Base-by-base conservation (phyloP, 345 rosid genomes). In the Salix caprea region DNA sequence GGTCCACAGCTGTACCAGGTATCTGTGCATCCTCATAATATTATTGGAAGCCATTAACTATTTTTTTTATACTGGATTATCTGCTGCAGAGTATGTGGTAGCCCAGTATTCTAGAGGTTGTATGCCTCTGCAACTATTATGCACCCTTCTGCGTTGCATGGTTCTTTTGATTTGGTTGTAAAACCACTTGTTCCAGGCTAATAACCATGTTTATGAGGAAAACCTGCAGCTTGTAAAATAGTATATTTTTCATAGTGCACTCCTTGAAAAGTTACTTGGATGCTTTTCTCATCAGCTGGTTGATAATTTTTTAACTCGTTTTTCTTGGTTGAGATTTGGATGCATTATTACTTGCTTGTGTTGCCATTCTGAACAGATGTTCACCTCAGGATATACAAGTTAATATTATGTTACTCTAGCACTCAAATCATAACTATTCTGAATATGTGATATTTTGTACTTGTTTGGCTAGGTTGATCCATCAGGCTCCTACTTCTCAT, bases 1-100 rank as follows among this genome's bases (percentile, higher is more conserved):
- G 99, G 99, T 80, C 97, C 96, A 67, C 99, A 91, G 76, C 73
- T 95, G 40, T 95, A 93, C 79, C 97, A 95, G 98, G 99, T 92
- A 83, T 75, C 32, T 58, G 6, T 42, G 58, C 42, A 50, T 12
- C 36, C 26, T 23, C 3, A n/a, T 69, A 5, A 12, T 40, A 14
- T 16, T 8, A 15, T 13, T 2, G 19, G 58, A 18, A 52, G 58
- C 19, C 58, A 18, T 52, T 52, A 19, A 52, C 58, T 52, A 2
- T 6, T 16, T 52, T 52, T 16, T 52, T 52, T 52, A 6, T 6
- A 1, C 62, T 56, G 28, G 28, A n/a, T 56, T 21, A 56, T 9
- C 62, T 2, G 1, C 62, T 56, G 62, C 0, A 56, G 62, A 56
- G 2, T 56, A 21, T 8, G 10, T 0, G 28, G 5, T 56, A 56